Percentiles rank a stretch among this genome's conserved stretches.
Conservation (phyloP, 129 eudicot genomes). For the Flaveria brownii region DNA sequence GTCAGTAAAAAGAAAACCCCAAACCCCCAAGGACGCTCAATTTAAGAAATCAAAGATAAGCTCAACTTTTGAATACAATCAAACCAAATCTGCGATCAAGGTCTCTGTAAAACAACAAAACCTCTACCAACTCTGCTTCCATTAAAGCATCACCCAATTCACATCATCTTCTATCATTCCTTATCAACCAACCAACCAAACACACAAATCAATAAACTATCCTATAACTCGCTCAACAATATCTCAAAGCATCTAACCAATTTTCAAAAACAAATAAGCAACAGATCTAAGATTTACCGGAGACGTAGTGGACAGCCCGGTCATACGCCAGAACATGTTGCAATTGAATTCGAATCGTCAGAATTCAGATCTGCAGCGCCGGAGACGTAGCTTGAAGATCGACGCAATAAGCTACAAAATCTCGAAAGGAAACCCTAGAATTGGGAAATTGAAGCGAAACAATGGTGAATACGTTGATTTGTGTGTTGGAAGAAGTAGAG, state of each 20-base stretch:
- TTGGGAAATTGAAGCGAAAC: constrained; percentile 25
- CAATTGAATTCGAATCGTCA: constrained; percentile 28
- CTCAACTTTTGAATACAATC: not conserved
- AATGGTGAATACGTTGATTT: constrained; percentile 8
- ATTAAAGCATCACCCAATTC: constrained; percentile 9
- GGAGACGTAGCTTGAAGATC: constrained; percentile 33
- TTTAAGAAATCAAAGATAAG: not conserved
- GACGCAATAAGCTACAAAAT: constrained; percentile 27
- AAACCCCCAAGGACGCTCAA: constrained; percentile 13
- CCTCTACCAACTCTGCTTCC: constrained; percentile 8
- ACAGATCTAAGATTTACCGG: constrained; percentile 53
- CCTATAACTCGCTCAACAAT: constrained; percentile 14
- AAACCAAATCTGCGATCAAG: not conserved
- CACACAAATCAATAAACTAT: constrained; percentile 8
- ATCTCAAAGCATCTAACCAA: constrained; percentile 23
- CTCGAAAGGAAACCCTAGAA: constrained; percentile 38
- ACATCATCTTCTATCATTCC: constrained; percentile 9
- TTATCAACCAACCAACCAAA: constrained; percentile 27
- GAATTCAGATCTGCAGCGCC: constrained; percentile 52
- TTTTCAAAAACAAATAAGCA: not conserved
- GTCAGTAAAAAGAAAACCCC: not conserved
- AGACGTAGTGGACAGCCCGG: constrained; percentile 87
- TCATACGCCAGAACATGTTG: constrained; percentile 93
- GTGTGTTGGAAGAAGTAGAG: constrained; percentile 1
- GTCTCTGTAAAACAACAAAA: constrained; percentile 8